Percentiles rank a stretch among this genome's conserved stretches.
Conservation (phyloP, 495 filamentous ascomycete genomes). For the Mycothermus thermophilus region DNA sequence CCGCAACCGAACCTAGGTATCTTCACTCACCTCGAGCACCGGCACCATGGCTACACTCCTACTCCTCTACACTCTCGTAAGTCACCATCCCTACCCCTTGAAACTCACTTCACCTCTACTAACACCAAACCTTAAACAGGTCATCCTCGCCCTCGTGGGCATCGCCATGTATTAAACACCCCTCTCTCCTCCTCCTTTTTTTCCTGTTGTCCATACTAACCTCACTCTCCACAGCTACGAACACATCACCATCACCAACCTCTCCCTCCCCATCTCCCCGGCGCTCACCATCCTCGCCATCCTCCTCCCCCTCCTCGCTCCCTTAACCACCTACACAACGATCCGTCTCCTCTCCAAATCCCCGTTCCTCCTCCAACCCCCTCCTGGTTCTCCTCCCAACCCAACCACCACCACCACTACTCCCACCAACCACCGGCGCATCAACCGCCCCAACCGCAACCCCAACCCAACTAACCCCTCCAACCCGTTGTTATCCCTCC, state of each 20-base stretch:
- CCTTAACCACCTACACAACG: constrained; percentile 20
- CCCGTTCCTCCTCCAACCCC: not conserved
- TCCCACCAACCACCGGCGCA: not conserved
- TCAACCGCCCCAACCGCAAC: not conserved
- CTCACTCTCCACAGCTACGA: constrained; percentile 28
- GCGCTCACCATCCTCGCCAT: constrained; percentile 34
- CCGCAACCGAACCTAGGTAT: no score
- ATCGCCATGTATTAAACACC: constrained; percentile 21
- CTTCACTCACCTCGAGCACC: no score
- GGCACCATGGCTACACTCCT: constrained; percentile 2
- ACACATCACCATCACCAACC: constrained; percentile 29
- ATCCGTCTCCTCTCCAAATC: constrained; percentile 10
- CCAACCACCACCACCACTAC: not conserved
- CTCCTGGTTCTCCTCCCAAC: constrained; percentile 5
- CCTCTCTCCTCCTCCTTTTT: not conserved
- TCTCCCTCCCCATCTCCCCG: constrained; percentile 39
- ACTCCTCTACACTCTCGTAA: constrained; percentile 4
- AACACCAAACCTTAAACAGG: constrained; percentile 6
- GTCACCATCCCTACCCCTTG: not conserved
- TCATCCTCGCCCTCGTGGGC: constrained; percentile 14
- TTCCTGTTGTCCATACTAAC: not conserved
- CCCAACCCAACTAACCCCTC: not conserved
- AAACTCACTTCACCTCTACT: no score
- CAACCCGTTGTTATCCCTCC: constrained; percentile 2
- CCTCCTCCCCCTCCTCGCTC: constrained; percentile 38